Conservation (phyloP, 1,139 yeast genomes). For the Geotrichum restrictum region DNA sequence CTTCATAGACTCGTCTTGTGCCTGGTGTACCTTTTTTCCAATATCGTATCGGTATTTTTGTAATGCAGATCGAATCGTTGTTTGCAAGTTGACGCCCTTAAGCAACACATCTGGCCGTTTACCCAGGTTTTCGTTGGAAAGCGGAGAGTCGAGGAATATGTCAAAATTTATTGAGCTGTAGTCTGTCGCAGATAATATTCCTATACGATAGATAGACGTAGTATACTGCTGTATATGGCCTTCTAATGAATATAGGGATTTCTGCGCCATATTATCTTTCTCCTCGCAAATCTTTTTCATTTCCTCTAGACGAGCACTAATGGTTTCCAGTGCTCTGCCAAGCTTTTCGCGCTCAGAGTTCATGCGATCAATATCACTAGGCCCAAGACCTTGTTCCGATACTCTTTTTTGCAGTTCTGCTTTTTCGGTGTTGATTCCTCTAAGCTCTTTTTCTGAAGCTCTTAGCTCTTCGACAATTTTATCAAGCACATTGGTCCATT, state of each 20-base stretch:
- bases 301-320: slow-evolving; percentile 45
- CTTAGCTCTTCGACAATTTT: slow-evolving; percentile 55
- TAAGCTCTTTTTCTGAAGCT: slow-evolving; percentile 46
- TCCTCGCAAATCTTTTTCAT: slow-evolving; percentile 41
- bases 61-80: slow-evolving; percentile 41
- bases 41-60: slow-evolving; percentile 49
- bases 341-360: slow-evolving; percentile 59
- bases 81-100: slow-evolving; percentile 36
- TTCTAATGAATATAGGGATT: slow-evolving; percentile 51
- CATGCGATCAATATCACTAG: slow-evolving; percentile 59
- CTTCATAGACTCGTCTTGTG: slow-evolving; percentile 58
- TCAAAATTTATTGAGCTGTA: slow-evolving; percentile 32
- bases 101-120: slow-evolving; percentile 43
- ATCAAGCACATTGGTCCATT: slow-evolving; percentile 58
- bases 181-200: slow-evolving; percentile 31
- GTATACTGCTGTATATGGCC: slow-evolving; percentile 55
- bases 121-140: slow-evolving; percentile 42
- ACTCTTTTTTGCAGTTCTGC: slow-evolving; percentile 48
- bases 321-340: slow-evolving; percentile 51
- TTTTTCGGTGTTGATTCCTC: slow-evolving; percentile 46
- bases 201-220: slow-evolving; percentile 49
- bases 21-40: slow-evolving; percentile 47
- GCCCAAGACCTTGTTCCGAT: slow-evolving; percentile 54
- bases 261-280: slow-evolving; percentile 49
- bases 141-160: slow-evolving; percentile 36